Evolutionary conservation across 1,284 basidiomycete species (phyloP).

Genomic region (Trichosporon ovoides): DNA sequence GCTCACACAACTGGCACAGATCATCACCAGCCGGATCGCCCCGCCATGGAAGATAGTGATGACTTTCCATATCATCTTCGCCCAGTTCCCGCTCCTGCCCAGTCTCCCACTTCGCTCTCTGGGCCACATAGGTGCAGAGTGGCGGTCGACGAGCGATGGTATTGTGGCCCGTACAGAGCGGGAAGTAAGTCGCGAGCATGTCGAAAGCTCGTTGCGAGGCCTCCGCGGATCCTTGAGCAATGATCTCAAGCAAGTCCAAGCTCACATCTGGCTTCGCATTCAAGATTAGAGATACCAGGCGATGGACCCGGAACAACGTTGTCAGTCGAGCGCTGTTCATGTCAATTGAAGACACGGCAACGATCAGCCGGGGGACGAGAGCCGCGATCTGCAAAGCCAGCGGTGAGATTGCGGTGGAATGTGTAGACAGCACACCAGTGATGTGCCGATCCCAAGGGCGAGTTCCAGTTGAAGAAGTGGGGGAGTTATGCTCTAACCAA

Average conservation of each 20-base stretch:
- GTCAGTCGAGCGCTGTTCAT: constrained; percentile 26
- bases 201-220: constrained; percentile 51
- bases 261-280: constrained; percentile 62
- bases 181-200: constrained; percentile 61
- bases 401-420: constrained; percentile 13
- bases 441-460: constrained; percentile 11
- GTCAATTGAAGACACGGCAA: constrained; percentile 32
- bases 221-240: constrained; percentile 60
- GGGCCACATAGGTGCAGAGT: constrained; percentile 27
- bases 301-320: constrained; percentile 56
- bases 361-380: constrained; percentile 30
- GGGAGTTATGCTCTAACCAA: constrained; percentile 21
- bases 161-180: constrained; percentile 62
- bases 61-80: constrained; percentile 30
- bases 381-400: constrained; percentile 23
- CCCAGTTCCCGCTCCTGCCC: constrained; percentile 30
- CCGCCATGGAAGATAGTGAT: constrained; percentile 40
- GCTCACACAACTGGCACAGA: constrained; percentile 24
- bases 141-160: constrained; percentile 35
- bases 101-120: constrained; percentile 33
- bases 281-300: constrained; percentile 58
- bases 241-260: constrained; percentile 63
- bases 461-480: constrained; percentile 13
- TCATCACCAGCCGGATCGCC: background rate
- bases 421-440: constrained; percentile 27